These are phyloP conservation scores for Knoxia roxburghii DNA, from an alignment of 257 asterid species.

Conservation along the genomic window DNA sequence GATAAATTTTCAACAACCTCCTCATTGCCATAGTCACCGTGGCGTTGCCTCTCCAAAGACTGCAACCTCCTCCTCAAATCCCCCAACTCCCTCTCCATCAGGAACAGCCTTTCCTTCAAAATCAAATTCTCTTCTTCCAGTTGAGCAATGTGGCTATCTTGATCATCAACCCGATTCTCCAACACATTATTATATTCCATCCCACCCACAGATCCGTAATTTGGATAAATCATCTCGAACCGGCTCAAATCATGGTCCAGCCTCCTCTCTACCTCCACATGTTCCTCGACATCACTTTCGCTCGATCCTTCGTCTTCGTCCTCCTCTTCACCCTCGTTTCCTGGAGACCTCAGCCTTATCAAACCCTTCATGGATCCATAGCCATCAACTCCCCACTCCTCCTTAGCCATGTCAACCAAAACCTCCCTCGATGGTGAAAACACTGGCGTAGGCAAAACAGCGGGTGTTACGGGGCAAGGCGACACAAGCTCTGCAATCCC, in stretches of 20 bases:
- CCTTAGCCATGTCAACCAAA: constrained; percentile 79
- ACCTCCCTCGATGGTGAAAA: constrained; percentile 79
- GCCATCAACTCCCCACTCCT: constrained; percentile 92
- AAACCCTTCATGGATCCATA: constrained; percentile 84
- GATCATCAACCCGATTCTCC: constrained; percentile 81
- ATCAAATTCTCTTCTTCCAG: constrained; percentile 72
- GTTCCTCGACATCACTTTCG: constrained; percentile 84
- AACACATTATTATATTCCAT: constrained; percentile 49
- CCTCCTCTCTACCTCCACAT: constrained; percentile 76
- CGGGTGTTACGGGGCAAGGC: constrained; percentile 71
- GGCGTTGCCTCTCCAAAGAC: constrained; percentile 46
- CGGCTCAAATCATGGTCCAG: constrained; percentile 78
- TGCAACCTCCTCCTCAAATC: constrained; percentile 69
- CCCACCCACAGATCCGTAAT: constrained; percentile 27
- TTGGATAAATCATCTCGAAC: constrained; percentile 77
- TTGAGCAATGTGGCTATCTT: constrained; percentile 70
- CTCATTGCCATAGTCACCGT: constrained; percentile 39
- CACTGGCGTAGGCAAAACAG: constrained; percentile 71
- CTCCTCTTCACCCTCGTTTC: constrained; percentile 55
- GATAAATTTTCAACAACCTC: constrained; percentile 61
- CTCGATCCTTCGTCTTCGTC: constrained; percentile 73
- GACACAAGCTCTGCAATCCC: constrained; percentile 76
- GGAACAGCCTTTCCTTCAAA: constrained; percentile 70
- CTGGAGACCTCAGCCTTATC: constrained; percentile 73
- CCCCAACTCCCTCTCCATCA: constrained; percentile 72